Base-by-base conservation (phyloP, 371 early-diverging fungal genomes). In the Apophysomyces ossiformis region DNA sequence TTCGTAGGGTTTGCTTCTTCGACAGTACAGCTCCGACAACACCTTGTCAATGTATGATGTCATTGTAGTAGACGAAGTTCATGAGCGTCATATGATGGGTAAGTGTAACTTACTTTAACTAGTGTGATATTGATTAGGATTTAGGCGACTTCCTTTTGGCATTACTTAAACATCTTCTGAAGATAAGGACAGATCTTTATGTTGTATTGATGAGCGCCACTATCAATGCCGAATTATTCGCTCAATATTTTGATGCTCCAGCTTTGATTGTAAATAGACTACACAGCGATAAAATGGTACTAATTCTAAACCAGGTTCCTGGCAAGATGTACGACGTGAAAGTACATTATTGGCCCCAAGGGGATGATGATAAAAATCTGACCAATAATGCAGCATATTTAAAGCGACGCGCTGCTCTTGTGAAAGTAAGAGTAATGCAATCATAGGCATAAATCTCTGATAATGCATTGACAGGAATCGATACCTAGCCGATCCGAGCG, bases 131-230 rank as follows among this genome's bases (percentile, higher is more conserved):
- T 32, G 3, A 58, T 26, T 18, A 8, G 36, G 0, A 9, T n/a
- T 13, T 39, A 71, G 83, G 86, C 2, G 89, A 89, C 50, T 89
- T 88, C 63, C 64, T 89, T 58, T 63, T 89, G 26, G 90, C 84
- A 59, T 71, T 85, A 47, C 67, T 76, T 61, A 87, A 80, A 76
- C 82, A 66, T 74, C 82, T 82, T 13, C 73, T 75, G 11, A 76
- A 60, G 6, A 73, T 59, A 37, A 75, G 85, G 18, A 61, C 71
- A 35, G 81, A 86, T 58, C 44, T 87, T 0, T 66, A 84, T 57
- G 73, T 89, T 4, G 81, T 93, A 9, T 71, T 95, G 61, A 95
- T 93, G 94, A 90, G 90, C 76, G 95, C 95, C 60, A 93, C 94
- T 0, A 83, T 90, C 64, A 86, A 91, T 73, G 85, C 86, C 35